A percentile compares a stretch with the other conserved stretches of the same genome.
These are phyloP conservation scores for Cyclotella atomus DNA, from an alignment of 108 stramenopile genomes.

Conservation along the genomic window DNA sequence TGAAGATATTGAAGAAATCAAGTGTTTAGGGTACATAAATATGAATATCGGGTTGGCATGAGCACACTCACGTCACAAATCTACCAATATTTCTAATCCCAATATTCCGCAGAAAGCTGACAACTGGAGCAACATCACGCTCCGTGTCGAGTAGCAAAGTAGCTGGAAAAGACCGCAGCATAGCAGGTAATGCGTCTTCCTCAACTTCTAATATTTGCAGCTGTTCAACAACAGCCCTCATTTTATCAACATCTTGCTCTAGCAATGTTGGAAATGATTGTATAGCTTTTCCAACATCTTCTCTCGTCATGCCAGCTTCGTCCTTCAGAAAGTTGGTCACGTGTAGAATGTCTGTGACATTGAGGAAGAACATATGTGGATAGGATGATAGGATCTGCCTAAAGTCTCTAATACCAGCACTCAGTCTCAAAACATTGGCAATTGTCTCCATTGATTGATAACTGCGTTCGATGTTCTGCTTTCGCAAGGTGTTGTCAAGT, in stretches of 20 bases:
- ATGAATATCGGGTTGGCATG: background rate
- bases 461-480: slow-evolving; percentile 43
- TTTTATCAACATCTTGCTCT: slow-evolving; percentile 51
- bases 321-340: slow-evolving; percentile 60
- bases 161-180: slow-evolving; percentile 75
- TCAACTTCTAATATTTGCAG: slow-evolving; percentile 57
- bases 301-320: slow-evolving; percentile 65
- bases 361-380: slow-evolving; percentile 64
- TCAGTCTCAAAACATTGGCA: slow-evolving; percentile 56
- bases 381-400: slow-evolving; percentile 69
- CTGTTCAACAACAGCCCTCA: slow-evolving; percentile 55
- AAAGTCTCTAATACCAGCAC: slow-evolving; percentile 69
- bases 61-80: slow-evolving; percentile 58
- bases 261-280: slow-evolving; percentile 68
- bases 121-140: slow-evolving; percentile 66
- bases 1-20: background rate
- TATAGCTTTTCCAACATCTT: slow-evolving; percentile 66
- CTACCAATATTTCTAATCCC: slow-evolving; percentile 72
- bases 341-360: slow-evolving; percentile 58
- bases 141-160: slow-evolving; percentile 63
- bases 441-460: slow-evolving; percentile 64
- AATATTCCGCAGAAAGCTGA: slow-evolving; percentile 60
- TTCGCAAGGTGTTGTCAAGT: slow-evolving; percentile 30
- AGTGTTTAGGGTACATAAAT: background rate
- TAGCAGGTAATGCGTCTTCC: slow-evolving; percentile 56